Percentiles rank a stretch among this genome's conserved stretches.
Evolutionary conservation across 352 stramenopile genomes (phyloP).

Genomic region (Phytophthora podocarpi): DNA sequence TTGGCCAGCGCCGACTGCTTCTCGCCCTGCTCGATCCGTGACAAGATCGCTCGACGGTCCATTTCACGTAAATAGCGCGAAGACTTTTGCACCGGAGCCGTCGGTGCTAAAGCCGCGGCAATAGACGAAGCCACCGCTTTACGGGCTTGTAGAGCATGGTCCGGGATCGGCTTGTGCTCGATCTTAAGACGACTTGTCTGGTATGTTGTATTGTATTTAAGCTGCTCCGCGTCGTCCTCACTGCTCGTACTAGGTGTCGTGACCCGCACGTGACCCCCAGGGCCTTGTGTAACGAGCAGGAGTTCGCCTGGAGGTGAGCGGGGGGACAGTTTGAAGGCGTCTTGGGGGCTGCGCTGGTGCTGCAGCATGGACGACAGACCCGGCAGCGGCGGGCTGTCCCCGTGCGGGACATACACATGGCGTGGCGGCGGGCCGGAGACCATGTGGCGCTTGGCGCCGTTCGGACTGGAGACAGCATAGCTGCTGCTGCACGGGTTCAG

Average conservation of each 20-base stretch:
- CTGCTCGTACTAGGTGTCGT: conserved; percentile 21
- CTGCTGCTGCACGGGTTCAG: conserved; percentile 1
- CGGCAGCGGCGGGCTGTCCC: conserved; percentile 24
- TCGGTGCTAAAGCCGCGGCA: neutral
- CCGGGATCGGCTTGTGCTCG: neutral
- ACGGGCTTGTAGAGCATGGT: neutral
- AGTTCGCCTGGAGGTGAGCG: neutral
- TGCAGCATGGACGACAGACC: conserved; percentile 31
- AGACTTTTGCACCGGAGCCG: conserved; percentile 24
- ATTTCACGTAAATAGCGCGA: conserved; percentile 71
- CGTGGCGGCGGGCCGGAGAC: conserved; percentile 3
- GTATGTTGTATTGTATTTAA: neutral
- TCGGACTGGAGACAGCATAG: conserved; percentile 17
- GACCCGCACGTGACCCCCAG: neutral
- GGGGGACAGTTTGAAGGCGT: conserved; percentile 17
- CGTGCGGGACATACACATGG: neutral
- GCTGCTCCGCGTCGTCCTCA: neutral
- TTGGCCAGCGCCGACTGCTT: conserved; percentile 68
- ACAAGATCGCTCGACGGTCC: conserved; percentile 59
- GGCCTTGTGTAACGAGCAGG: neutral
- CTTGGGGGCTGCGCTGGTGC: conserved; percentile 11
- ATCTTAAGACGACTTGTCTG: neutral
- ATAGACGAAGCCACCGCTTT: conserved; percentile 2
- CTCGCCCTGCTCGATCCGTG: conserved; percentile 56
- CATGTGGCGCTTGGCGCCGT: conserved; percentile 22